A percentile compares a stretch with the other conserved stretches of the same genome.
Conservation (phyloP, 1,139 yeast species). For the Saccharomyces pastorianus region DNA sequence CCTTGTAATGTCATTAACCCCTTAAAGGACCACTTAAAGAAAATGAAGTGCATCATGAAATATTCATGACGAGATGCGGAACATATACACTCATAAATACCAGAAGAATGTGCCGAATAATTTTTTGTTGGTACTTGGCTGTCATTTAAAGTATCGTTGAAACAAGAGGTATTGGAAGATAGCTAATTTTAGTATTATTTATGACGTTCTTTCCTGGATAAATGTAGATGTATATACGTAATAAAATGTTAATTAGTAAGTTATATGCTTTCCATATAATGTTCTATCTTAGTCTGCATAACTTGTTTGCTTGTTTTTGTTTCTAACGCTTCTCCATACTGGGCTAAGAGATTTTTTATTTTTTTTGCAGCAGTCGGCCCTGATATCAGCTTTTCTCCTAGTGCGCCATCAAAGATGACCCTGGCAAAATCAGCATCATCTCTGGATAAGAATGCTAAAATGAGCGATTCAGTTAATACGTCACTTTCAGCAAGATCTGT, state of each 20-base stretch:
- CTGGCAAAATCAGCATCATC: constrained; percentile 57
- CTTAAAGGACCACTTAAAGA: not conserved
- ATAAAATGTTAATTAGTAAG: no score
- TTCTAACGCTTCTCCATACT: constrained; percentile 48
- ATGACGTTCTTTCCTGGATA: not conserved
- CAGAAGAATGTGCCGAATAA: not conserved
- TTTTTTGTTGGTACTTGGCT: not conserved
- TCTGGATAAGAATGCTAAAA: constrained; percentile 41
- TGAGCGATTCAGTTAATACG: constrained; percentile 44
- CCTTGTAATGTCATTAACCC: not conserved
- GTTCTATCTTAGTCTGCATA: constrained; percentile 14
- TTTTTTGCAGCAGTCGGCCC: constrained; percentile 39
- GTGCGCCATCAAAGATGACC: constrained; percentile 50
- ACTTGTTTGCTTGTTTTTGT: constrained; percentile 10
- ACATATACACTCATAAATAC: not conserved
- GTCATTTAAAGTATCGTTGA: not conserved
- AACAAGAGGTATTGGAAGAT: not conserved
- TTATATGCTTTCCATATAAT: constrained; percentile 12
- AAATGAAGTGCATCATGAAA: not conserved
- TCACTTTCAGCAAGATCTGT: constrained; percentile 41
- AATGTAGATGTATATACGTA: not conserved
- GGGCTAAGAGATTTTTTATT: constrained; percentile 42
- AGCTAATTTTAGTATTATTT: not conserved
- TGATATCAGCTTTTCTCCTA: constrained; percentile 36
- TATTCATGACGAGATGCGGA: not conserved